Evolutionary conservation across 495 filamentous ascomycete species (phyloP), one percentile per base, ranked within the genome.

Genomic region (Hapsidospora chrysogenum): DNA sequence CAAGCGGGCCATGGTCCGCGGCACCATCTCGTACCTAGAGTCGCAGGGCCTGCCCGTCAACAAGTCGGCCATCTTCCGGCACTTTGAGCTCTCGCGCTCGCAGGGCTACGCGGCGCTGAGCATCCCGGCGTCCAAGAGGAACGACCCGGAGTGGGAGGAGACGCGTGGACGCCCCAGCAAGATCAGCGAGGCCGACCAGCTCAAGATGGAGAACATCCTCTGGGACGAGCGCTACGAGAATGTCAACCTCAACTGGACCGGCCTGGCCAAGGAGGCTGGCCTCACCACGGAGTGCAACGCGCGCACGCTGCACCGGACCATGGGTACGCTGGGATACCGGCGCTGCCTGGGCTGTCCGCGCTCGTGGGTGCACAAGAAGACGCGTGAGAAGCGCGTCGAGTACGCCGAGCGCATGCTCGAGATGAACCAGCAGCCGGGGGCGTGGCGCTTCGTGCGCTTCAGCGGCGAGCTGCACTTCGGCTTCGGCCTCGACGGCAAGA

Each of bases 381-480:
- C 21, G 3, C 20, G 33, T 4, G 33, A 36, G 33, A 36, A 36
- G 22, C 33, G 33, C 15, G 9, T 20, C 13, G 33, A 36, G n/a
- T 36, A 23, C 17, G 33, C 33, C 1, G 16, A 23, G 13, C 21
- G 19, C 13, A 13, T 20, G 17, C 22, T 36, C n/a, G n/a, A 10
- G 22, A 10, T 23, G 6, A 25, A 26, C 25, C 33, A 19, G 9
- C 22, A 25, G 17, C 3, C 13, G 13, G 20, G 26, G 7, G 22
- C 23, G n/a, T 36, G 33, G 33, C 33, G 33, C 11, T 23, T 20
- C 33, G n/a, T 36, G n/a, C 33, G 33, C n/a, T 36, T 36, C 33
- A 36, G 33, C 33, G 33, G 21, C 7, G 33, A 36, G 33, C 33
- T 36, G 13, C 33, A 36, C 22, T 36, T 36, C 26, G 33, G 7